These are phyloP conservation scores for Solanum pennellii DNA, from an alignment of 257 asterid species.

Conservation along the genomic window DNA sequence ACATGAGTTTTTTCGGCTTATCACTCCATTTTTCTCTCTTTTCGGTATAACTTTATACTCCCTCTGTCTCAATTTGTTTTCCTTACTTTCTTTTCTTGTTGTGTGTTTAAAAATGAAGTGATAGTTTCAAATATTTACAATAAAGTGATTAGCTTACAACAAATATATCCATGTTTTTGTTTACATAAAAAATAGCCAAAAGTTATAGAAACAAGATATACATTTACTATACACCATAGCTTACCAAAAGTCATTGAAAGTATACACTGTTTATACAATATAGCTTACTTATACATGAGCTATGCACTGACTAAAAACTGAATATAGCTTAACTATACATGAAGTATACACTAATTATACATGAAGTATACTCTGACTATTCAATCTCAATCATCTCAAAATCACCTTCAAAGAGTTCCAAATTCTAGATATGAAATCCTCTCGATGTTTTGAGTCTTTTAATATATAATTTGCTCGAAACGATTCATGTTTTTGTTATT, in stretches of 20 bases:
- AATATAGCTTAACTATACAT: too few relatives aligned
- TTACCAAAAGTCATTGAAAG: neutral
- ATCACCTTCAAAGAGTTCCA: neutral
- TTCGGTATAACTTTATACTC: neutral
- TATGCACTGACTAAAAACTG: too few relatives aligned
- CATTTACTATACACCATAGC: neutral
- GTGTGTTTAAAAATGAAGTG: neutral
- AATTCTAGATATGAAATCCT: neutral
- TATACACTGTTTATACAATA: too few relatives aligned
- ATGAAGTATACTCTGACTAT: neutral
- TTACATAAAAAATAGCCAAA: too few relatives aligned
- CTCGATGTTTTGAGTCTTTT: neutral
- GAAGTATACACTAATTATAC: neutral
- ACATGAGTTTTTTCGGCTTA: neutral
- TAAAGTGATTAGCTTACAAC: too few relatives aligned
- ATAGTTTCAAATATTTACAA: too few relatives aligned
- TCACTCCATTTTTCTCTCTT: neutral
- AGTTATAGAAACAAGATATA: too few relatives aligned
- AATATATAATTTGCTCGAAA: neutral
- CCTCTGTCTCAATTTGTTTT: neutral
- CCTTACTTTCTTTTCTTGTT: neutral
- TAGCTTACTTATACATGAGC: too few relatives aligned
- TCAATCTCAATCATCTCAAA: neutral
- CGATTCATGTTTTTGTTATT: neutral
- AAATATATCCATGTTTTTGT: too few relatives aligned